These are phyloP conservation scores for Fusarium denticulatum DNA, from an alignment of 2,329 filamentous ascomycete species.

Conservation along the genomic window DNA sequence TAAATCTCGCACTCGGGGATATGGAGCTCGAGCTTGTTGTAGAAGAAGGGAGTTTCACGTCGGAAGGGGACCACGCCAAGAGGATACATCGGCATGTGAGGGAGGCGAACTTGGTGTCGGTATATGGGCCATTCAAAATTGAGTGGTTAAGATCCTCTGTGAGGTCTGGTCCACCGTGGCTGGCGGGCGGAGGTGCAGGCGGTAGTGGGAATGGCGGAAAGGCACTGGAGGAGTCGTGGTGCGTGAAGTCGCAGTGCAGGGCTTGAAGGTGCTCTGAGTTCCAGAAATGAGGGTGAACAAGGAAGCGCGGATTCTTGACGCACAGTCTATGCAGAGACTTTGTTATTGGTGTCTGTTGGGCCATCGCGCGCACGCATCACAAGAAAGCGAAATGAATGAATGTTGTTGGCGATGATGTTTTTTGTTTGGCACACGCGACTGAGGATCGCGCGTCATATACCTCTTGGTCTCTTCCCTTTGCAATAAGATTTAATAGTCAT, in stretches of 20 bases:
- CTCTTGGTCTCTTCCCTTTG: too few species aligned
- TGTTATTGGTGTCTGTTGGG: neutral
- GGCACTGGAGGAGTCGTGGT: neutral
- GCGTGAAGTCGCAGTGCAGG: neutral
- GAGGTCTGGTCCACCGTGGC: too few species aligned
- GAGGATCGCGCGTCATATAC: too few species aligned
- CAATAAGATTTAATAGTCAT: too few species aligned
- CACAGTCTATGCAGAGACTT: neutral
- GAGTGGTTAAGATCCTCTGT: too few species aligned
- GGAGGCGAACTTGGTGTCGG: too few species aligned
- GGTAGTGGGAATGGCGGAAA: too few species aligned
- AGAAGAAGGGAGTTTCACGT: neutral
- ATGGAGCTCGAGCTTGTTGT: neutral
- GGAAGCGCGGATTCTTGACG: rapidly evolving
- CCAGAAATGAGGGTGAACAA: neutral
- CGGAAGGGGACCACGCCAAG: too few species aligned
- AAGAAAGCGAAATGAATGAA: neutral
- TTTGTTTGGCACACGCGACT: neutral
- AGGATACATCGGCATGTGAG: too few species aligned
- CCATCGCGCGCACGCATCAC: neutral
- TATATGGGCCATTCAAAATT: too few species aligned
- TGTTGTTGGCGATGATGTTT: neutral
- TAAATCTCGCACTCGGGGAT: neutral
- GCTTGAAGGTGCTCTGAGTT: neutral
- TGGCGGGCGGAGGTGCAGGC: too few species aligned